Percentiles rank a stretch among this genome's conserved stretches.
These are phyloP conservation scores for Plasmodium malariae DNA, from an alignment of 169 alveolate species.

Conservation along the genomic window DNA sequence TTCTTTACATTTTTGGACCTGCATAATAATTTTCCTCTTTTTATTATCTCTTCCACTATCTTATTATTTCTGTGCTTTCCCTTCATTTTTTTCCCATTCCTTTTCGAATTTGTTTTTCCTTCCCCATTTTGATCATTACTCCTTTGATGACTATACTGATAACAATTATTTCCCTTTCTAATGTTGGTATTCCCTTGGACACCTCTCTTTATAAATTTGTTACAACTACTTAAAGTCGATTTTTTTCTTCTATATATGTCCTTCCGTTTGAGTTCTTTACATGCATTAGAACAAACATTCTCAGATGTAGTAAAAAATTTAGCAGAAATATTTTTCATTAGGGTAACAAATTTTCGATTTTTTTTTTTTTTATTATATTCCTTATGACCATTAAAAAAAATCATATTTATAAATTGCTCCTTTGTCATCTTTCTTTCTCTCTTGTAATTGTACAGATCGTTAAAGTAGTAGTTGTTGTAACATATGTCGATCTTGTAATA, in stretches of 20 bases:
- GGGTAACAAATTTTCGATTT: not conserved
- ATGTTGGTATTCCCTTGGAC: too few species aligned
- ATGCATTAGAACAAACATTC: not conserved
- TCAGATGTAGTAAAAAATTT: not conserved
- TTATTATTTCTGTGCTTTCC: too few species aligned
- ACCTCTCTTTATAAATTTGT: too few species aligned
- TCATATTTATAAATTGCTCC: not conserved
- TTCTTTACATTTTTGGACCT: too few species aligned
- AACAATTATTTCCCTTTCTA: too few species aligned
- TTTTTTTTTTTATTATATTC: not conserved
- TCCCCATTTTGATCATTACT: too few species aligned
- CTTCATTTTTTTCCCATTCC: too few species aligned
- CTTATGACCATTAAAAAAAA: not conserved
- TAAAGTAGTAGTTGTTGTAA: conserved; percentile 23
- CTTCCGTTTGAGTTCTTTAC: not conserved
- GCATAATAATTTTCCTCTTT: too few species aligned
- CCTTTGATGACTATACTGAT: too few species aligned
- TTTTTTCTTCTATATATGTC: not conserved
- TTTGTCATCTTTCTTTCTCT: not conserved
- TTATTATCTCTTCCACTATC: too few species aligned
- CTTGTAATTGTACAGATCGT: not conserved
- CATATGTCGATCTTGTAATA: not conserved
- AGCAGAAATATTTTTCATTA: not conserved
- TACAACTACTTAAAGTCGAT: too few species aligned
- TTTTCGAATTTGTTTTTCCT: too few species aligned